phyloP scores from a whole-genome alignment of 352 stramenopile species.

The Pythium graminicola region DNA sequence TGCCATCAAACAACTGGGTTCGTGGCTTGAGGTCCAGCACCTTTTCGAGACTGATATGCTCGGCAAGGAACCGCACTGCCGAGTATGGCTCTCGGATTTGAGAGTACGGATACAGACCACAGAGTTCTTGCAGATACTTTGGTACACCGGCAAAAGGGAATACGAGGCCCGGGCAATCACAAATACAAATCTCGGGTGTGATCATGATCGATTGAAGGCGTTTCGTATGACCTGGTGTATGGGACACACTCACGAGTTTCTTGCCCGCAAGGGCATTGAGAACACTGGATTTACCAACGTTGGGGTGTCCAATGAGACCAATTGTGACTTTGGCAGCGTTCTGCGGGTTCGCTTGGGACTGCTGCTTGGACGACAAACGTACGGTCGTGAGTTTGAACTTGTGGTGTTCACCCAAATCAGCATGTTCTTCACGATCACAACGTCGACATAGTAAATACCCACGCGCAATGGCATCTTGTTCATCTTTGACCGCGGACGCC shows the following conservation, averaged over 20 bases:
- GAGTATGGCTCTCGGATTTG: constrained; percentile 88
- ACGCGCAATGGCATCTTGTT: constrained; percentile 40
- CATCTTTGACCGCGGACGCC: constrained; percentile 9
- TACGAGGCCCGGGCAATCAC: constrained; percentile 80
- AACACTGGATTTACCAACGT: constrained; percentile 86
- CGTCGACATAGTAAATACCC: constrained; percentile 63
- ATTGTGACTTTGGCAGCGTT: constrained; percentile 66
- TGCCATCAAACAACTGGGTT: constrained; percentile 66
- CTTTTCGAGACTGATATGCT: constrained; percentile 64
- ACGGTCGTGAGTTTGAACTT: constrained; percentile 25
- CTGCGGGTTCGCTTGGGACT: constrained; percentile 27
- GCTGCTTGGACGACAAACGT: constrained; percentile 25
- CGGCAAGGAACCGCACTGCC: constrained; percentile 76
- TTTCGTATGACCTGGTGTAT: constrained; percentile 83
- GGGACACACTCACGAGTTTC: constrained; percentile 83
- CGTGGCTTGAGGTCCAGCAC: constrained; percentile 68
- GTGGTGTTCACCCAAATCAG: constrained; percentile 53
- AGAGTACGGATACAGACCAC: constrained; percentile 75
- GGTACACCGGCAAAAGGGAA: constrained; percentile 76
- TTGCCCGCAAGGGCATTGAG: constrained; percentile 81
- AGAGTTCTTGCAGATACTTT: constrained; percentile 81
- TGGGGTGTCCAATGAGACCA: constrained; percentile 84
- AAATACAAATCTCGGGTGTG: constrained; percentile 76
- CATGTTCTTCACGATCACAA: constrained; percentile 67
- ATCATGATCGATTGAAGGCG: constrained; percentile 83